Conservation (phyloP, 345 rosid species). For the Excoecaria cochinchinensis region DNA sequence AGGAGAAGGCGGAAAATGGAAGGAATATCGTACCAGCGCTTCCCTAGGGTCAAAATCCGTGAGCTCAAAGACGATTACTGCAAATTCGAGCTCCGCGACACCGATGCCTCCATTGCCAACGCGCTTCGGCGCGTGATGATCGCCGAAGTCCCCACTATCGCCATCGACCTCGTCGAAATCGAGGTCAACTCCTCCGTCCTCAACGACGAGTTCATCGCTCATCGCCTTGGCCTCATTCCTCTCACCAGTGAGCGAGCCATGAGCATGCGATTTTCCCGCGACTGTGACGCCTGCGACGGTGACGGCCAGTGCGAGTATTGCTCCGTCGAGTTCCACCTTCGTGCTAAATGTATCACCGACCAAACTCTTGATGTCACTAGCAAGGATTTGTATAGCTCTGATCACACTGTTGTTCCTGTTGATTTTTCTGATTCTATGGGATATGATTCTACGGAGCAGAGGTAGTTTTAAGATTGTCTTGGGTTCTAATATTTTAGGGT, state of each 20-base stretch:
- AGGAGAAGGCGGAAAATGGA: conserved; percentile 42
- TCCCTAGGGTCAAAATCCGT: conserved; percentile 76
- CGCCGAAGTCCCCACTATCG: conserved; percentile 92
- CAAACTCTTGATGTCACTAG: conserved; percentile 93
- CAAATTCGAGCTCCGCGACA: conserved; percentile 93
- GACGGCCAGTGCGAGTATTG: conserved; percentile 97
- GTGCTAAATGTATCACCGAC: conserved; percentile 73
- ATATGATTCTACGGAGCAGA: conserved; percentile 60
- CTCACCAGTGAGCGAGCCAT: conserved; percentile 86
- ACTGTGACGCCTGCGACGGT: conserved; percentile 94
- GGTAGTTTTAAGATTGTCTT: conserved; percentile 29
- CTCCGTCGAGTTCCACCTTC: conserved; percentile 85
- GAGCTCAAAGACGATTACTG: conserved; percentile 73
- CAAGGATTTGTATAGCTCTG: conserved; percentile 76
- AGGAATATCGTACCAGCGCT: conserved; percentile 76
- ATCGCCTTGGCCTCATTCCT: conserved; percentile 89
- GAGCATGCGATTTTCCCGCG: conserved; percentile 93
- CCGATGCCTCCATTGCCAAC: conserved; percentile 86
- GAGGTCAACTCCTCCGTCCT: conserved; percentile 87
- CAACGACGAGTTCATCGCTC: conserved; percentile 95
- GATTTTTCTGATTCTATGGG: conserved; percentile 60
- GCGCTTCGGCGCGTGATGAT: conserved; percentile 98
- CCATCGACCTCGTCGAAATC: conserved; percentile 94
- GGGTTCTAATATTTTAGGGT: background rate
- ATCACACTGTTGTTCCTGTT: conserved; percentile 81